Evolutionary conservation across 306 rosid genomes (phyloP).

Genomic region (Cajanus cajan): DNA sequence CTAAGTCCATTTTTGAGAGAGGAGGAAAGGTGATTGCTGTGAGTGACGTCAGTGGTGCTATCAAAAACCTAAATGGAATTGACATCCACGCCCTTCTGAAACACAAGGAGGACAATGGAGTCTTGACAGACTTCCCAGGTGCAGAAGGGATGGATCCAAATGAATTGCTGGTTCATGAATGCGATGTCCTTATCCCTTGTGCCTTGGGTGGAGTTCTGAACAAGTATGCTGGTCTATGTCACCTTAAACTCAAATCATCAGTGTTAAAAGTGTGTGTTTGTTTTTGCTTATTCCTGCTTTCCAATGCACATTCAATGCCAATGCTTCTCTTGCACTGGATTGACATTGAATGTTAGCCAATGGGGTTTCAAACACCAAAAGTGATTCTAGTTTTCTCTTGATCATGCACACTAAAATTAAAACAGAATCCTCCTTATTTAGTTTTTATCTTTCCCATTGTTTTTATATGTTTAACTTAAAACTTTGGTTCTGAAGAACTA

Average conservation of each 20-base stretch:
- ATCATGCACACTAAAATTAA: neutral
- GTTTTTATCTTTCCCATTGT: neutral
- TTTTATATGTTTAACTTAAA: slow-evolving; percentile 5
- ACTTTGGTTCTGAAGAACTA: neutral
- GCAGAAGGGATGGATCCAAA: slow-evolving; percentile 56
- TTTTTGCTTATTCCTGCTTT: neutral
- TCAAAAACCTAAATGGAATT: slow-evolving; percentile 57
- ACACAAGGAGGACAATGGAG: slow-evolving; percentile 38
- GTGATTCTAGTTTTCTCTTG: neutral
- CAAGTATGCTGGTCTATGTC: slow-evolving; percentile 44
- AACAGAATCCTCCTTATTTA: neutral
- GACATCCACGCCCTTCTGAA: slow-evolving; percentile 56
- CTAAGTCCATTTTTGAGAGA: slow-evolving; percentile 57
- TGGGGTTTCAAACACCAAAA: neutral
- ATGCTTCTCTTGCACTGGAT: neutral
- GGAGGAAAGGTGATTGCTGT: slow-evolving; percentile 72
- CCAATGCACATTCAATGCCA: neutral
- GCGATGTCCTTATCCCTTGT: slow-evolving; percentile 75
- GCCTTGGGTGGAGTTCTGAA: slow-evolving; percentile 70
- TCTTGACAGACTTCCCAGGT: slow-evolving; percentile 52
- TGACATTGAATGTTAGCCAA: no score
- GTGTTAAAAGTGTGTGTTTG: neutral
- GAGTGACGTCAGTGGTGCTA: slow-evolving; percentile 74
- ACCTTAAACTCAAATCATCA: neutral
- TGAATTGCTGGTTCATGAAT: slow-evolving; percentile 64